A percentile compares a stretch with the other conserved stretches of the same genome.
These are phyloP conservation scores for Prunus mongolica DNA, from an alignment of 306 rosid species.

Conservation along the genomic window DNA sequence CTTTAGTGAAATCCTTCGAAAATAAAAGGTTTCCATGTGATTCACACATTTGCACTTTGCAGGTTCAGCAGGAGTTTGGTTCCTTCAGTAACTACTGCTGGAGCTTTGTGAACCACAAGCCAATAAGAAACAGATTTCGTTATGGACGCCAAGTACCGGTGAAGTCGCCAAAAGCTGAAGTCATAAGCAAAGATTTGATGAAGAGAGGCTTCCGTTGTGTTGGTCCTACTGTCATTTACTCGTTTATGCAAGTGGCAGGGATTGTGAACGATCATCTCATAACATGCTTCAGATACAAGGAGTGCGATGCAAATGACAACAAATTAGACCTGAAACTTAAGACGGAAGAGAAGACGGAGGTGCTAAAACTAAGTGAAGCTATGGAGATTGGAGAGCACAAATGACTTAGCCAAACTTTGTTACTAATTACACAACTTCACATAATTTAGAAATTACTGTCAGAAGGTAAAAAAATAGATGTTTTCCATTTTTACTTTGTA, in stretches of 20 bases:
- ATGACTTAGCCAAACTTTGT: not conserved
- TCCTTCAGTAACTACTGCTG: constrained; percentile 84
- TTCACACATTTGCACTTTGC: constrained; percentile 7
- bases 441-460: constrained; percentile 5
- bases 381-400: constrained; percentile 30
- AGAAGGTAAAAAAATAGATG: constrained; percentile 1
- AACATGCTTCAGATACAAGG: constrained; percentile 61
- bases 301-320: constrained; percentile 34
- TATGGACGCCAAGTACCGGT: constrained; percentile 80
- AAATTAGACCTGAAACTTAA: constrained; percentile 29
- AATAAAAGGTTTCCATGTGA: constrained; percentile 7
- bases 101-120: constrained; percentile 76
- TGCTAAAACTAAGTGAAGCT: constrained; percentile 21
- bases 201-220: constrained; percentile 92
- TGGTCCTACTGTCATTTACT: constrained; percentile 81
- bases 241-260: constrained; percentile 89
- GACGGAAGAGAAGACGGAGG: constrained; percentile 30
- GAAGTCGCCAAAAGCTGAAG: constrained; percentile 82
- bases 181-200: constrained; percentile 88
- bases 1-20: not conserved
- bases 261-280: constrained; percentile 77
- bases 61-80: constrained; percentile 81
- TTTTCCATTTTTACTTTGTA: not conserved
- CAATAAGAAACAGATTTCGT: constrained; percentile 59
- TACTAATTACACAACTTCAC: constrained; percentile 23